Conservation (phyloP, 2,329 filamentous ascomycete species). For the Neofusicoccum cordaticola region DNA sequence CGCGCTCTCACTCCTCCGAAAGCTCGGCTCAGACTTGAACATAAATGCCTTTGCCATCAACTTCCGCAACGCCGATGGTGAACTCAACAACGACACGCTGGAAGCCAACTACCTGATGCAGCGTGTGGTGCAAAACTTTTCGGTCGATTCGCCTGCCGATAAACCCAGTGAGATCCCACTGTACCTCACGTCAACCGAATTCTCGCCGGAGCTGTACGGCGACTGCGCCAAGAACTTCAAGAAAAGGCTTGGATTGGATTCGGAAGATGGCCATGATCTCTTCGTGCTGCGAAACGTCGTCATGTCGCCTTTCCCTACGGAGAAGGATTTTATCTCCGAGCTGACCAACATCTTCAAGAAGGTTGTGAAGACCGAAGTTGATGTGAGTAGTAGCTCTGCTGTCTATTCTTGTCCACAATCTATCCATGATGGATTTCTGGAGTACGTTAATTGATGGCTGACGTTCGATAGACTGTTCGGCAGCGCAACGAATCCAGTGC, state of each 20-base stretch:
- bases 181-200: slow-evolving; percentile 47
- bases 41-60: slow-evolving; percentile 49
- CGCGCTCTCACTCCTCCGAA: slow-evolving; percentile 40
- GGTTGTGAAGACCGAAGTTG: slow-evolving; percentile 25
- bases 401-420: too few species aligned
- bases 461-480: slow-evolving; percentile 18
- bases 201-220: slow-evolving; percentile 41
- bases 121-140: slow-evolving; percentile 43
- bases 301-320: slow-evolving; percentile 47
- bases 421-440: too few species aligned
- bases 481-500: slow-evolving; percentile 36
- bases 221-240: slow-evolving; percentile 44
- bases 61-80: slow-evolving; percentile 40
- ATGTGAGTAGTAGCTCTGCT: slow-evolving; percentile 18
- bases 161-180: slow-evolving; percentile 43
- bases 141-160: slow-evolving; percentile 41
- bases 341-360: slow-evolving; percentile 35
- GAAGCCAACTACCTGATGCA: slow-evolving; percentile 51
- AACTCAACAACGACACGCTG: slow-evolving; percentile 44
- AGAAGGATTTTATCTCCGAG: slow-evolving; percentile 39
- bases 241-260: slow-evolving; percentile 37
- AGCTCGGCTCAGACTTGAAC: slow-evolving; percentile 47
- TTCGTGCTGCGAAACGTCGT: slow-evolving; percentile 50
- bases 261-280: slow-evolving; percentile 32
- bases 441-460: not conserved